phyloP scores from a whole-genome alignment of 2,329 filamentous ascomycete species.

The Pseudopithomyces maydicus region DNA sequence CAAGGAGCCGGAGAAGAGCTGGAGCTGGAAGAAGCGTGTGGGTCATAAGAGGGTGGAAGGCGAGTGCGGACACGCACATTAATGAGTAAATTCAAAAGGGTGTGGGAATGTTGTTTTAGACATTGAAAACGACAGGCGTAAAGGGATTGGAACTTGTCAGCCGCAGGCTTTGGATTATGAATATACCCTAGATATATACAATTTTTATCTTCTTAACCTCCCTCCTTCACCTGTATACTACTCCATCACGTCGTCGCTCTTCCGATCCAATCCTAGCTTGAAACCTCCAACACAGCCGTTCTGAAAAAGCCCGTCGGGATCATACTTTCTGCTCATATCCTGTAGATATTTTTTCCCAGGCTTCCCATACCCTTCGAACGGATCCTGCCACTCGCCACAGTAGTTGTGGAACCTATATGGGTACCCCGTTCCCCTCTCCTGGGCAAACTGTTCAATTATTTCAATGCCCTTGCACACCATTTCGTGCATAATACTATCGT shows the following conservation, averaged over 20 bases:
- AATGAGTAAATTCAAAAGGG: not conserved
- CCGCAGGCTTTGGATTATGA: no score
- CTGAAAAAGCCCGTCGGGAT: slow-evolving; percentile 37
- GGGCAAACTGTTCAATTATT: slow-evolving; percentile 32
- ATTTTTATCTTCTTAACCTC: no score
- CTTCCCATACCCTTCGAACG: slow-evolving; percentile 30
- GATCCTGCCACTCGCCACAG: slow-evolving; percentile 35
- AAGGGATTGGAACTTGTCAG: no score
- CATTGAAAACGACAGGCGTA: no score
- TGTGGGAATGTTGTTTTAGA: no score
- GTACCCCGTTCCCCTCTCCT: slow-evolving; percentile 3
- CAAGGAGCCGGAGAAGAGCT: slow-evolving; percentile 30
- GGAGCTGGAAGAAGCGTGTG: slow-evolving; percentile 43
- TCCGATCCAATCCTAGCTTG: slow-evolving; percentile 19
- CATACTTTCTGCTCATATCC: slow-evolving; percentile 35
- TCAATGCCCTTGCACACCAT: slow-evolving; percentile 15
- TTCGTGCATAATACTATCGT: not conserved
- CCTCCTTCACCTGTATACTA: no score
- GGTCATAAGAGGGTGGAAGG: slow-evolving; percentile 22
- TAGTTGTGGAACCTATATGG: slow-evolving; percentile 30
- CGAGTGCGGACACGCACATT: slow-evolving; percentile 29
- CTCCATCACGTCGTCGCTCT: not conserved
- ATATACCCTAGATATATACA: no score
- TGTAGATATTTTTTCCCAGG: slow-evolving; percentile 22
- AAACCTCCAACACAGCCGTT: slow-evolving; percentile 33